Percentiles rank a stretch among this genome's conserved stretches.
phyloP scores from a whole-genome alignment of 495 filamentous ascomycete genomes.

The Tuber microsphaerosporum region DNA sequence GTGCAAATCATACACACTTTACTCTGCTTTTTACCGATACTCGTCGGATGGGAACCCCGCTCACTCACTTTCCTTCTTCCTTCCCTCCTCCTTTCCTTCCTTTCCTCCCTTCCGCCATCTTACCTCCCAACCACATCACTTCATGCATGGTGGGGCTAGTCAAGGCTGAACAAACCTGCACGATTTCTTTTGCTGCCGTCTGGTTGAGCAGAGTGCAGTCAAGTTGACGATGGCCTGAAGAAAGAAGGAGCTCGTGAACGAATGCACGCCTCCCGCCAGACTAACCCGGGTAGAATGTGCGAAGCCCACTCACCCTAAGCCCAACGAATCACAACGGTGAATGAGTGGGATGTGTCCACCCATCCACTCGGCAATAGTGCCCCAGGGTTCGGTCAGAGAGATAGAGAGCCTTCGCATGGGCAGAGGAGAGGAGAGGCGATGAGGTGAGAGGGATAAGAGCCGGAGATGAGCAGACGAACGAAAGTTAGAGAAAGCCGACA shows the following conservation, averaged over 20 bases:
- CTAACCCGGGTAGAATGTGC: not conserved
- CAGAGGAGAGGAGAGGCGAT: not conserved
- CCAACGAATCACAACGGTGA: not conserved
- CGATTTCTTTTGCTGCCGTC: not conserved
- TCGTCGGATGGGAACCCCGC: not conserved
- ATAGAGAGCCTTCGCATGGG: not conserved
- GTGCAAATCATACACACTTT: not conserved
- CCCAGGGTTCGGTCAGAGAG: not conserved
- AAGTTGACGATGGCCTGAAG: not conserved
- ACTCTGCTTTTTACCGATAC: not conserved
- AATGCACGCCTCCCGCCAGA: not conserved
- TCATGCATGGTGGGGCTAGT: not conserved
- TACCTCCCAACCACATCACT: not conserved
- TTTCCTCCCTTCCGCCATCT: not conserved
- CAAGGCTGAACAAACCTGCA: not conserved
- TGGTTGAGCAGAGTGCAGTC: not conserved
- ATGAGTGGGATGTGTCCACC: not conserved
- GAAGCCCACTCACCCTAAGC: not conserved
- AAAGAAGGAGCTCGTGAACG: not conserved
- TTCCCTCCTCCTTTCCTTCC: not conserved
- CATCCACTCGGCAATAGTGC: not conserved
- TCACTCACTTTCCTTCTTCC: not conserved
- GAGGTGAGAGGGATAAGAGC: not conserved
- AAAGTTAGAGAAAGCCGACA: not conserved
- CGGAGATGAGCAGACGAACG: not conserved